Percentiles rank a stretch among this genome's conserved stretches.
Conservation (phyloP, 2,329 filamentous ascomycete species). For the Colletotrichum shisoi region DNA sequence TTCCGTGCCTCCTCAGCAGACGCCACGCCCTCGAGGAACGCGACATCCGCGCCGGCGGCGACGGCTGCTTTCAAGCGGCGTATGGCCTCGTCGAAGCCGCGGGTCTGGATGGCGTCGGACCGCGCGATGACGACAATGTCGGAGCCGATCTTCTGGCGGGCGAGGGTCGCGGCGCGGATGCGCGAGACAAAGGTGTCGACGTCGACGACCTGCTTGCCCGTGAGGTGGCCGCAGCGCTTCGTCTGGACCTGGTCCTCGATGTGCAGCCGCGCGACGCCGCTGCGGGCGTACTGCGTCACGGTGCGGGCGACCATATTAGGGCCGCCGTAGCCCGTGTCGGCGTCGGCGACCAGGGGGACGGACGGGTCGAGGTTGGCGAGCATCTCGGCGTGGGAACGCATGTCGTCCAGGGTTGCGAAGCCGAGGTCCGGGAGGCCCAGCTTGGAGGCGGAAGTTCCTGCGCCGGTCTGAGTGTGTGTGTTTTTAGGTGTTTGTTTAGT, state of each 20-base stretch:
- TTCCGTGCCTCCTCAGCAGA: constrained; percentile 58
- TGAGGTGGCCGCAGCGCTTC: constrained; percentile 72
- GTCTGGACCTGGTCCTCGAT: constrained; percentile 70
- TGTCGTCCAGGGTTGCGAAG: constrained; percentile 68
- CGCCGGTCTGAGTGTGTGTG: constrained; percentile 60
- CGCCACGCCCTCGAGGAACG: constrained; percentile 66
- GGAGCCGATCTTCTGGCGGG: constrained; percentile 56
- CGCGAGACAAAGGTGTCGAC: constrained; percentile 60
- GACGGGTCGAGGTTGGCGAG: constrained; percentile 65
- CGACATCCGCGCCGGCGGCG: constrained; percentile 65
- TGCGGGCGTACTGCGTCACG: constrained; percentile 59
- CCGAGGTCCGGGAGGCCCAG: constrained; percentile 71
- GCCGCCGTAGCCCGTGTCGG: constrained; percentile 66
- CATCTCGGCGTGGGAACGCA: constrained; percentile 70
- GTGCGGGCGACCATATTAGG: constrained; percentile 63
- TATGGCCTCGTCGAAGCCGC: constrained; percentile 66
- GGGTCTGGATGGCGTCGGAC: constrained; percentile 66
- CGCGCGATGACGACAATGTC: constrained; percentile 72
- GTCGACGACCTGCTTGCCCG: constrained; percentile 67
- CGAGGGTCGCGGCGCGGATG: constrained; percentile 63
- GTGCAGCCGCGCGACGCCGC: constrained; percentile 67
- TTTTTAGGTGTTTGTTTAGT: background rate
- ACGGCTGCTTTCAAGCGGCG: constrained; percentile 59
- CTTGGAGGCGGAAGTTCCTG: constrained; percentile 67
- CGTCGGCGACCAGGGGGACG: constrained; percentile 68